Conservation (phyloP, 2,329 filamentous ascomycete species). For the Colletotrichum cordylinicola region DNA sequence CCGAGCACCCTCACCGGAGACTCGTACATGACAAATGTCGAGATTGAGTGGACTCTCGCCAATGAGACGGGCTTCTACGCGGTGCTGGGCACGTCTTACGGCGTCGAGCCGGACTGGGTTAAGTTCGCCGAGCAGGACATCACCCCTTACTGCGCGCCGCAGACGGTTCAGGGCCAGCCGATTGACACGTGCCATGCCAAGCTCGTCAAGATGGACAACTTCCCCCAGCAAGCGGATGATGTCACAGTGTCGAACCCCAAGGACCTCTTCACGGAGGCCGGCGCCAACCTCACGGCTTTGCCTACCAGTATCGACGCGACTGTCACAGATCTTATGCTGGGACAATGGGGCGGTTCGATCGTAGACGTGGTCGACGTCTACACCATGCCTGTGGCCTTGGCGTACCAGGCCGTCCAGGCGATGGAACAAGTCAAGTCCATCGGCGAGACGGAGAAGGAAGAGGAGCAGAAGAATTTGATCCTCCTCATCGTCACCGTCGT, state of each 20-base stretch:
- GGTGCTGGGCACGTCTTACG: background rate
- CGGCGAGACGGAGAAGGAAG: background rate
- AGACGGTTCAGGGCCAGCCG: background rate
- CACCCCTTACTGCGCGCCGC: background rate
- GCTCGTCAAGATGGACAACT: background rate
- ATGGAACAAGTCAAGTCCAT: background rate
- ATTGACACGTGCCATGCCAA: background rate
- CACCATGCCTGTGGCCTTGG: background rate
- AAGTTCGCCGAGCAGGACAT: background rate
- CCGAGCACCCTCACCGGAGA: background rate
- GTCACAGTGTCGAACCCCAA: background rate
- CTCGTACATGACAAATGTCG: background rate
- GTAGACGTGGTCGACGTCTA: background rate
- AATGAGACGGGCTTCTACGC: background rate
- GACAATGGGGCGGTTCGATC: background rate
- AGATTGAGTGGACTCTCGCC: background rate
- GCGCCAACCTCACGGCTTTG: background rate
- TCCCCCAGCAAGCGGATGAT: background rate
- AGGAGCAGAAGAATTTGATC: background rate
- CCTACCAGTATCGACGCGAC: background rate
- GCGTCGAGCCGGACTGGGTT: background rate
- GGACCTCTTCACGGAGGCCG: background rate
- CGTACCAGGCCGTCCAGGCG: background rate
- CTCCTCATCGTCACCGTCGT: background rate
- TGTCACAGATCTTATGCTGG: background rate